A percentile compares a stretch with the other conserved stretches of the same genome.
phyloP scores from a whole-genome alignment of 116 monocot species.

The Posidonia oceanica region DNA sequence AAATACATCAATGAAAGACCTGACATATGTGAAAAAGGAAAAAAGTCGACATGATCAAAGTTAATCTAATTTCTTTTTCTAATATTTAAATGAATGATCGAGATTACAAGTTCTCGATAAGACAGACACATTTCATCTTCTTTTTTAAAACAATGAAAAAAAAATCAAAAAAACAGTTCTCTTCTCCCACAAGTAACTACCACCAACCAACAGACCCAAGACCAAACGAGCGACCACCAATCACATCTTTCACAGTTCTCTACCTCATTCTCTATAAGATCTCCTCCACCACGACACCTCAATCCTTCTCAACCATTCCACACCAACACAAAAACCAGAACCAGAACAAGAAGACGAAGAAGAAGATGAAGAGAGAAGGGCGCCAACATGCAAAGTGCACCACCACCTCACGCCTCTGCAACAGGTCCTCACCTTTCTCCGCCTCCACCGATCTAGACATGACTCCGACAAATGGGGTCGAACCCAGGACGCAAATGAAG shows the following conservation, averaged over 20 bases:
- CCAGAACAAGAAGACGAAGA: not conserved
- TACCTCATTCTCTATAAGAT: not conserved
- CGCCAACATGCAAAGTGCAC: not conserved
- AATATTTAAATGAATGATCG: no score
- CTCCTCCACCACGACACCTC: no score
- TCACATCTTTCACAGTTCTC: not conserved
- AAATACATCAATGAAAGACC: no score
- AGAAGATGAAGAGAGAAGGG: constrained; percentile 5
- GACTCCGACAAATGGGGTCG: no score
- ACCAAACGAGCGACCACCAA: not conserved
- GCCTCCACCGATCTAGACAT: not conserved
- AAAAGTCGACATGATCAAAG: no score
- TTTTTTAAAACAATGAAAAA: no score
- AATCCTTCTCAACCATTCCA: no score
- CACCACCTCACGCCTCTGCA: not conserved
- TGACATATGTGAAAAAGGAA: no score
- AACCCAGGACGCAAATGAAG: not conserved
- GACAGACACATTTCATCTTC: no score
- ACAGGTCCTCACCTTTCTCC: not conserved
- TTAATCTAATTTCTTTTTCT: no score
- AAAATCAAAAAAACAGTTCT: not conserved
- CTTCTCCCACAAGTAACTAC: not conserved
- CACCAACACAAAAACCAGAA: not conserved
- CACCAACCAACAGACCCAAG: not conserved
- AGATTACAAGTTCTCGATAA: no score